phyloP scores from a whole-genome alignment of 177 flowering plant genomes.

The Telopea speciosissima region DNA sequence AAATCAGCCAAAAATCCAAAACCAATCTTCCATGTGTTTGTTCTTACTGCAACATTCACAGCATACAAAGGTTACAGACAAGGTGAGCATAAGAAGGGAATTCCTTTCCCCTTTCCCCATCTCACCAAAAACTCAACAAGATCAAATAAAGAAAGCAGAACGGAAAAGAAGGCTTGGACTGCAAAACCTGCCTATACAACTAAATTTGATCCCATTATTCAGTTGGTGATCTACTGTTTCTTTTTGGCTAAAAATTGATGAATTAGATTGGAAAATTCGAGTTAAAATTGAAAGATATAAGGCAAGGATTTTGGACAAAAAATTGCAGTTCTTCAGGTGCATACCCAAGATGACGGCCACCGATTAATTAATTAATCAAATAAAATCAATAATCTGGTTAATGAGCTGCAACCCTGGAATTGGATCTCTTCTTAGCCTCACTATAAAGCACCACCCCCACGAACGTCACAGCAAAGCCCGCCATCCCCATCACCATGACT shows the following conservation, averaged over 20 bases:
- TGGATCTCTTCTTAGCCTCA: slow-evolving; percentile 89
- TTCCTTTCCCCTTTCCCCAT: slow-evolving; percentile 25
- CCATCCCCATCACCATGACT: slow-evolving; percentile 89
- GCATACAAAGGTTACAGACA: slow-evolving; percentile 22
- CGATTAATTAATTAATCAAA: background rate
- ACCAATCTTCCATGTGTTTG: slow-evolving; percentile 7
- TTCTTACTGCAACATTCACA: slow-evolving; percentile 12
- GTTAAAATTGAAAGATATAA: slow-evolving; percentile 3
- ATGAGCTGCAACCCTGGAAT: slow-evolving; percentile 40
- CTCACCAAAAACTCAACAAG: slow-evolving; percentile 16
- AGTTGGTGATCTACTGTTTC: slow-evolving; percentile 6
- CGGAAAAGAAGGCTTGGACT: slow-evolving; percentile 8
- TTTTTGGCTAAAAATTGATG: slow-evolving; percentile 14
- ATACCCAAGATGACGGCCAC: background rate
- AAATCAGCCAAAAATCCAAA: background rate
- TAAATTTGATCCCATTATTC: slow-evolving; percentile 5
- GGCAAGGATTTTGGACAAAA: slow-evolving; percentile 7
- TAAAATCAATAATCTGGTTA: slow-evolving; percentile 15
- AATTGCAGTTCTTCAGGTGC: background rate
- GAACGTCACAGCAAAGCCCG: slow-evolving; percentile 77
- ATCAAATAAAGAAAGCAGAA: slow-evolving; percentile 16
- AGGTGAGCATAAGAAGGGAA: slow-evolving; percentile 20
- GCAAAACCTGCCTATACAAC: slow-evolving; percentile 26
- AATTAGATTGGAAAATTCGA: slow-evolving; percentile 3
- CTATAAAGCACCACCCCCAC: slow-evolving; percentile 96